Conservation (phyloP, 2,329 filamentous ascomycete species). For the Dothiorella sarmentorum region DNA sequence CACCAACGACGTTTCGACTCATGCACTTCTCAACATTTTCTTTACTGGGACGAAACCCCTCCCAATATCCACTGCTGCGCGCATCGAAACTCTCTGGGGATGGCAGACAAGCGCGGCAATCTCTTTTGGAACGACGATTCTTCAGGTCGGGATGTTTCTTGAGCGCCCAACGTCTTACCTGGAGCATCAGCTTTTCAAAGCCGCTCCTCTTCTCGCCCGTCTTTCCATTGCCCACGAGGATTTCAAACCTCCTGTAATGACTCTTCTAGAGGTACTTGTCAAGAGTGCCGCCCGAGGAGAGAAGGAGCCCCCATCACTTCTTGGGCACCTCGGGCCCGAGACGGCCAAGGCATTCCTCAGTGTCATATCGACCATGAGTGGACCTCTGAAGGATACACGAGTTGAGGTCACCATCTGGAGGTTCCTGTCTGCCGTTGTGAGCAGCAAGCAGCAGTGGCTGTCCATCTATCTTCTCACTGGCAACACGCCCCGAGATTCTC, state of each 20-base stretch:
- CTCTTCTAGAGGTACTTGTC: constrained; percentile 70
- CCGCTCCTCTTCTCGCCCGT: constrained; percentile 70
- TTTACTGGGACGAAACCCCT: constrained; percentile 47
- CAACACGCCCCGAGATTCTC: constrained; percentile 72
- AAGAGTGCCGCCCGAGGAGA: constrained; percentile 58
- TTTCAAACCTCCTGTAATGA: constrained; percentile 64
- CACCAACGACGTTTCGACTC: constrained; percentile 68
- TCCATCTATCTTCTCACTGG: constrained; percentile 89
- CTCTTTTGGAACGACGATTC: constrained; percentile 63
- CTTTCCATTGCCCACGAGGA: constrained; percentile 67
- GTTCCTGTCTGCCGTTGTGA: constrained; percentile 80
- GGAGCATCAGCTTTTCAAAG: constrained; percentile 77
- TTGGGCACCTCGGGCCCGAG: constrained; percentile 80
- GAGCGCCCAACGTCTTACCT: constrained; percentile 62
- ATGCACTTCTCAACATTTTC: constrained; percentile 71
- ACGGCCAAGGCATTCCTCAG: constrained; percentile 81
- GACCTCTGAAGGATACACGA: constrained; percentile 63
- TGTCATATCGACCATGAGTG: constrained; percentile 71
- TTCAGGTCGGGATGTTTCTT: constrained; percentile 66
- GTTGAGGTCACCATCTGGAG: constrained; percentile 74
- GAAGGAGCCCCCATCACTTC: constrained; percentile 85
- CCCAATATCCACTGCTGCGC: constrained; percentile 45
- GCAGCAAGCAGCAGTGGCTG: constrained; percentile 92
- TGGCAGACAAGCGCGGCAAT: constrained; percentile 64
- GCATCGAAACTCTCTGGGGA: constrained; percentile 43